phyloP scores from a whole-genome alignment of 2,329 filamentous ascomycete species.

The Harringtonia lauricola region DNA sequence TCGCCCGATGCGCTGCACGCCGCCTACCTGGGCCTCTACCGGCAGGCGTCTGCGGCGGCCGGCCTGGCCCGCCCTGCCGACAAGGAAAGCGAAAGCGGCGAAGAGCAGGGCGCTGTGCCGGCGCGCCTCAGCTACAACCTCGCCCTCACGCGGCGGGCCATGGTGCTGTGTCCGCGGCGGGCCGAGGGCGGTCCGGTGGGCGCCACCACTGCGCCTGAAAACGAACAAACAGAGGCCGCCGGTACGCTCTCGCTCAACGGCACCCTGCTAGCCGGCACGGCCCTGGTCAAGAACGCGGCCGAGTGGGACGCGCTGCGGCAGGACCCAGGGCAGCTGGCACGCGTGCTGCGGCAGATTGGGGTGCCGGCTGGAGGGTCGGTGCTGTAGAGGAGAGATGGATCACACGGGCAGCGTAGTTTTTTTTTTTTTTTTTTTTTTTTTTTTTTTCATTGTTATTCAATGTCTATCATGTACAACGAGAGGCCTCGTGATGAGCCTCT shows the following conservation, averaged over 20 bases:
- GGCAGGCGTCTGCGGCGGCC: constrained; percentile 29
- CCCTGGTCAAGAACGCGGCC: constrained; percentile 45
- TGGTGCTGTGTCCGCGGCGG: constrained; percentile 44
- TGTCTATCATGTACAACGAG: neutral
- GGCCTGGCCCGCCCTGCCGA: neutral
- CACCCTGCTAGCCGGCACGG: constrained; percentile 52
- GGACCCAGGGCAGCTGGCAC: constrained; percentile 25
- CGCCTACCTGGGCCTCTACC: constrained; percentile 37
- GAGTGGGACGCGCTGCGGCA: constrained; percentile 44
- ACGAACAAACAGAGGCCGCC: constrained; percentile 12
- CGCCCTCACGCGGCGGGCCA: constrained; percentile 40
- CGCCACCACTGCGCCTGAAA: constrained; percentile 2
- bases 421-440: neutral
- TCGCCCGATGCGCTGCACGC: constrained; percentile 24
- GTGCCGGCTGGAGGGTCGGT: neutral
- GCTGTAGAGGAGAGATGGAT: neutral
- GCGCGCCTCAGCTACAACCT: constrained; percentile 53
- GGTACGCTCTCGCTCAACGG: constrained; percentile 45
- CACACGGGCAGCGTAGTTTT: too few species aligned
- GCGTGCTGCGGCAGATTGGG: constrained; percentile 30
- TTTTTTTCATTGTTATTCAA: neutral
- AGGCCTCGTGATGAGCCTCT: neutral
- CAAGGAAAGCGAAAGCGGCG: constrained; percentile 1
- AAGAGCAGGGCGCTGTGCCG: constrained; percentile 23
- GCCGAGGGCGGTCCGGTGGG: constrained; percentile 33